Percentiles rank a stretch among this genome's conserved stretches.
Conservation (phyloP, 1,284 basidiomycete genomes). For the Entoloma clypeatum region DNA sequence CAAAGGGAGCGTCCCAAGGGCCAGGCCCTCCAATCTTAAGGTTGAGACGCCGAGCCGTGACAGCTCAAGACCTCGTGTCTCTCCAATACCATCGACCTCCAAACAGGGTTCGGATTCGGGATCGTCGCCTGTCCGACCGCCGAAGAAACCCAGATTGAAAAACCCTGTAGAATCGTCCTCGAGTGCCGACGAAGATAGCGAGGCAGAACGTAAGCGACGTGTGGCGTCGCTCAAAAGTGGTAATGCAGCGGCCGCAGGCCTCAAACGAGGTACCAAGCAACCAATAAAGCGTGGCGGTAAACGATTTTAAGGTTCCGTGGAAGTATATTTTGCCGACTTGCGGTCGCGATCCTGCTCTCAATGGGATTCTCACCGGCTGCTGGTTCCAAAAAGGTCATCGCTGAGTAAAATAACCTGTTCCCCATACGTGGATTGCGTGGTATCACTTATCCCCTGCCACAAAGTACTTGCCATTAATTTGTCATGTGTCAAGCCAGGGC, state of each 20-base stretch:
- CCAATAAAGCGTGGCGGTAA: conserved; percentile 70
- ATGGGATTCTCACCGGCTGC: too few relatives aligned
- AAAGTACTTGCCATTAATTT: too few relatives aligned
- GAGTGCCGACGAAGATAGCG: conserved; percentile 55
- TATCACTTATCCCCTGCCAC: too few relatives aligned
- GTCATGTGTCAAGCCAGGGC: too few relatives aligned
- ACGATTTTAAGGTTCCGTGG: conserved; percentile 47
- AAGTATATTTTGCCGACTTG: not conserved
- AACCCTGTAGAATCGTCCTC: conserved; percentile 35
- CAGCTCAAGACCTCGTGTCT: conserved; percentile 16
- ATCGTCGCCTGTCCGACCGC: conserved; percentile 43
- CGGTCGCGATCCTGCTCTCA: not conserved
- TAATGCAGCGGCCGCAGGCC: conserved; percentile 24
- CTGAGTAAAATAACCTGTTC: too few relatives aligned
- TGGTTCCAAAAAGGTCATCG: too few relatives aligned
- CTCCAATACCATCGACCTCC: conserved; percentile 20
- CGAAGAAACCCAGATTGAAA: conserved; percentile 47
- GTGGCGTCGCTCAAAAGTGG: conserved; percentile 37
- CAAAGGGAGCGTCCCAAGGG: conserved; percentile 8
- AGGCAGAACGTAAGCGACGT: conserved; percentile 42
- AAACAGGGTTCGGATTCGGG: conserved; percentile 33
- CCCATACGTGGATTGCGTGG: too few relatives aligned
- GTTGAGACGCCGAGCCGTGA: conserved; percentile 6
- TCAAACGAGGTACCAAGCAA: conserved; percentile 56
- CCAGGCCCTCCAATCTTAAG: conserved; percentile 1